Percentiles rank a stretch among this genome's conserved stretches.
Conservation (phyloP, 2,329 filamentous ascomycete genomes). For the Macroventuria anomochaeta region DNA sequence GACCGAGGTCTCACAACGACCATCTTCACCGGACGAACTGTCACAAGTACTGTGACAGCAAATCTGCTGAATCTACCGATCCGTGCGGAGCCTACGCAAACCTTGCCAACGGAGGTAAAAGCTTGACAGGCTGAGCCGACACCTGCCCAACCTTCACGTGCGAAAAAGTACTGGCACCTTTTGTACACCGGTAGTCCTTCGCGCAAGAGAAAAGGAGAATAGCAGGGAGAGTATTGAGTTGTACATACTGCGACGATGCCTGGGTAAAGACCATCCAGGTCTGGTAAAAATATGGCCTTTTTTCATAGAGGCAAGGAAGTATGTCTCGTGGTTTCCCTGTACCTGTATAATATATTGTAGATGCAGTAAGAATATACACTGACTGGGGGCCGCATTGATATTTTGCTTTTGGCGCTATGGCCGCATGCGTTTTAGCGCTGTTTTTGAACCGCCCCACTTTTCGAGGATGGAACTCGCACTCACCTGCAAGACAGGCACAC, state of each 20-base stretch:
- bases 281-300: too few species aligned
- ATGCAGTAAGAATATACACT: background rate
- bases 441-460: too few species aligned
- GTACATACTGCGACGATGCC: background rate
- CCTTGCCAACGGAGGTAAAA: background rate
- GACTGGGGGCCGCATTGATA: too few species aligned
- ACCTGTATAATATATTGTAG: background rate
- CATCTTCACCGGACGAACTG: background rate
- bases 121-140: too few species aligned
- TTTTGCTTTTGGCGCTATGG: too few species aligned
- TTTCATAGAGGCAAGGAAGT: too few species aligned
- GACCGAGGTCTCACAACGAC: background rate
- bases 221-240: too few species aligned
- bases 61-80: background rate
- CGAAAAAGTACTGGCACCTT: background rate
- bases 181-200: background rate
- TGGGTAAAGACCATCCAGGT: too few species aligned
- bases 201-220: background rate
- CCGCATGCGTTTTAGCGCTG: too few species aligned
- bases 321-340: too few species aligned
- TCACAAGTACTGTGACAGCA: slow-evolving; percentile 1
- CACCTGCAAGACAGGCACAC: too few species aligned
- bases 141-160: background rate
- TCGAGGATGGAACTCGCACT: too few species aligned
- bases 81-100: background rate